A percentile compares a stretch with the other conserved stretches of the same genome.
Evolutionary conservation across 106 monocot genomes (phyloP).

Genomic region (Acanthochlamys bracteata): DNA sequence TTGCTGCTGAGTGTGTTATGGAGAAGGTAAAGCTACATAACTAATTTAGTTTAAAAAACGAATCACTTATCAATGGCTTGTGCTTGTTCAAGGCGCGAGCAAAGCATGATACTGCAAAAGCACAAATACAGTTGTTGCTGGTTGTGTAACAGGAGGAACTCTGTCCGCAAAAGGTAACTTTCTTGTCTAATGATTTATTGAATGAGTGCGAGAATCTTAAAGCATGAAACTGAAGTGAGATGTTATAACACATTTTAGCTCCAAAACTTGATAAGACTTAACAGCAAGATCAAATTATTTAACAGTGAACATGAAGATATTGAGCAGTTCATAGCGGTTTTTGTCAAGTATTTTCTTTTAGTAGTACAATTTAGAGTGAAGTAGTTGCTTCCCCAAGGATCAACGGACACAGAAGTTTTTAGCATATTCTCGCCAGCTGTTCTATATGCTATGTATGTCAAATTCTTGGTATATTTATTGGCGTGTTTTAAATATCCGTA

Average conservation of each 20-base stretch:
- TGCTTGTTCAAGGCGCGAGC: constrained; percentile 58
- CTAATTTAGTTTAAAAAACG: not conserved
- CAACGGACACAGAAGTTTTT: too few species aligned
- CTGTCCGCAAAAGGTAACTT: constrained; percentile 77
- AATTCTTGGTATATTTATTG: too few species aligned
- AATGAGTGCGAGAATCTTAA: not conserved
- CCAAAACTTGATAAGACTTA: too few species aligned
- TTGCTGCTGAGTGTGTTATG: constrained; percentile 87
- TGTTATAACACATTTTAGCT: not conserved
- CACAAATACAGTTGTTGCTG: constrained; percentile 93
- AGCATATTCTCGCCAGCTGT: too few species aligned
- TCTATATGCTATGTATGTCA: too few species aligned
- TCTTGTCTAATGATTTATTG: not conserved
- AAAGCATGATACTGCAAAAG: constrained; percentile 89
- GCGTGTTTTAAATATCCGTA: too few species aligned
- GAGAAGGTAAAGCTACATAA: constrained; percentile 54
- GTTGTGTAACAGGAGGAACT: constrained; percentile 89
- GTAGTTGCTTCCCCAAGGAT: too few species aligned
- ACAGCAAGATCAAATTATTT: too few species aligned
- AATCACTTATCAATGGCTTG: constrained; percentile 4
- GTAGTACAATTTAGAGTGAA: too few species aligned
- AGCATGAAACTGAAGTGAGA: not conserved
- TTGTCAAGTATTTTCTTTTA: too few species aligned
- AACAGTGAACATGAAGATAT: too few species aligned
- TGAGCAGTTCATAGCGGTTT: too few species aligned